Evolutionary conservation across 106 monocot genomes (phyloP).

Genomic region (Vanilla planifolia): DNA sequence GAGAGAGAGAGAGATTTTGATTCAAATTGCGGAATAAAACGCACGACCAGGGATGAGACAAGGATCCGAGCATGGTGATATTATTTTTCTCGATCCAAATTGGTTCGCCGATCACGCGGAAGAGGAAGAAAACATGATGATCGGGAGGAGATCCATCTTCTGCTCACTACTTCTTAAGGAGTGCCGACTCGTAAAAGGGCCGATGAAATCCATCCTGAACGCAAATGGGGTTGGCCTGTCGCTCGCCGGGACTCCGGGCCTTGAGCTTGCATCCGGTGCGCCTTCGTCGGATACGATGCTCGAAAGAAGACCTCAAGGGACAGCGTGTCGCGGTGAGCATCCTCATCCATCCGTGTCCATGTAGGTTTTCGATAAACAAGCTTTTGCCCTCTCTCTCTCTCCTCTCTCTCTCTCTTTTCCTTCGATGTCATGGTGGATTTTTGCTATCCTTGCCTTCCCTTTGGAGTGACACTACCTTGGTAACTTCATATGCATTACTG

Average conservation of each 20-base stretch:
- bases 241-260: not conserved
- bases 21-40: no score
- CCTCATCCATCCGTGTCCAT: not conserved
- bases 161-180: not conserved
- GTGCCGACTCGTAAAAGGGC: not conserved
- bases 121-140: conserved; percentile 3
- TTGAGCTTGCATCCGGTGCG: not conserved
- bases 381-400: no score
- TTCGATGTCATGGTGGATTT: no score
- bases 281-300: conserved; percentile 4
- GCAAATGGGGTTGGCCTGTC: conserved; percentile 2
- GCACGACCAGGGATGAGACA: no score
- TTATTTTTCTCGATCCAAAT: no score
- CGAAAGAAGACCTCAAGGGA: conserved; percentile 17
- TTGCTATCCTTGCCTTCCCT: not conserved
- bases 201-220: not conserved
- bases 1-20: not conserved
- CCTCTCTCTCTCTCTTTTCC: no score
- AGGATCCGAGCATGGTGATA: no score
- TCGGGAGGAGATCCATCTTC: not conserved
- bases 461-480: no score
- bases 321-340: conserved; percentile 19
- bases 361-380: no score
- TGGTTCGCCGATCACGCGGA: not conserved
- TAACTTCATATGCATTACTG: no score